Base-by-base conservation (phyloP, 768 basidiomycete species). In the Daedalea quercina region DNA sequence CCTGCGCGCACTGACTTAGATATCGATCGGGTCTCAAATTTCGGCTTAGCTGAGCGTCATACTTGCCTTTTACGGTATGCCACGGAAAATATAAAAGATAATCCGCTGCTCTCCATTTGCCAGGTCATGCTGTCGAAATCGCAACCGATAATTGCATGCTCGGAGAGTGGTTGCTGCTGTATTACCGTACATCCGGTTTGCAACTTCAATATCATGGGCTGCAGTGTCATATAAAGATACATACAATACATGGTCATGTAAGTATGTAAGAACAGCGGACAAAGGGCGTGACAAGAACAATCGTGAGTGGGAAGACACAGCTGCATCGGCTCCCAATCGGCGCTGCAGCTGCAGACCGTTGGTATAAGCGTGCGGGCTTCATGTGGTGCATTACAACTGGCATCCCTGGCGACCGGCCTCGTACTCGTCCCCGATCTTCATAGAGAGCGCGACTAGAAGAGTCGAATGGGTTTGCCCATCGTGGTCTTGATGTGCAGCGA, bases 311-410 rank as follows among this genome's bases (percentile, higher is more conserved):
- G 44, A 22, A 4, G 17, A 43, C 61, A 60, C 57, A 68, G 62
- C 67, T 70, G 71, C 67, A 79, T 84, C 86, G 90, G 88, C 88
- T 90, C 89, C 89, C 88, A 90, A 88, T 90, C 89, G 84, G 75
- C 81, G 79, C 59, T 54, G 72, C 75, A 80, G 79, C 19, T 40
- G 37, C 37, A 40, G 37, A 40, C 80, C 82, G 87, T 94, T 93
- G 91, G 91, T 93, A 77, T 76, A 94, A 94, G 91, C 91, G 91
- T 94, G 91, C 92, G 91, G 85, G 87, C 91, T 91, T 87, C 84
- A 76, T 92, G 82, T 87, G 82, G 69, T 92, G 91, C 90, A 86
- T 85, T 83, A 40, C 37, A 40, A 15, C 37, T 15, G 17, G 75
- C 79, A 78, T 57, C 70, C 57, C 50, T 42, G 51, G 33, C 33